Evolutionary conservation across 306 rosid genomes (phyloP), one percentile per base, ranked within the genome.

Genomic region (Crataegus laevigata): DNA sequence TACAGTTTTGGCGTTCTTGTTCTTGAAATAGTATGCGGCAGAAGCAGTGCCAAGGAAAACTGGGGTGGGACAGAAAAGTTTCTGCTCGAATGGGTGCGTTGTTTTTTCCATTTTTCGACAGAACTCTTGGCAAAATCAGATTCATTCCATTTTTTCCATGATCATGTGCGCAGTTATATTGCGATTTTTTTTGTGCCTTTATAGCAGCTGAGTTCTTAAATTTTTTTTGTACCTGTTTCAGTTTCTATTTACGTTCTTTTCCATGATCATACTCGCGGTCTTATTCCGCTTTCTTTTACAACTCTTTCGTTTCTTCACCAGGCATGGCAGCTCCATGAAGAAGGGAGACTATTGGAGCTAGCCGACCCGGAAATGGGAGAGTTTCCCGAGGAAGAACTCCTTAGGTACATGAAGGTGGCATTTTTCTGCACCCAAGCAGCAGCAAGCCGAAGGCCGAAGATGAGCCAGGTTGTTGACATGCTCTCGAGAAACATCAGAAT

Each of bases 251-350:
- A 47, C 21, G 8, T 47, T 47, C 54, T 47, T 71, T 66, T 75
- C 82, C 72, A 75, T 24, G 24, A 62, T 69, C 15, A 38, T 40
- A 25, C 69, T 71, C 8, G n/a, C 29, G 11, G 10, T 69, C 45
- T 50, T 59, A 68, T 30, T 68, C 11, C 47, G 40, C 38, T 47
- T 62, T 14, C 21, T 63, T 28, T 77, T 24, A 42, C 25, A 21
- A 76, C 77, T 42, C 9, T 66, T 75, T 50, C 10, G 70, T 28
- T 85, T 66, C 22, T 68, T 24, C 12, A 24, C 76, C 63, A 94
- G 99, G 96, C 94, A n/a, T 94, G 99, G 99, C 78, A 92, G 71
- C 96, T 92, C 43, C 83, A 96, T 63, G 90, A 88, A 83, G 92
- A 90, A 77, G 89, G 84, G 29, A 85, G 62, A 77, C 85, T 87